phyloP scores from a whole-genome alignment of 2,329 filamentous ascomycete genomes.

The Zalaria sp. region DNA sequence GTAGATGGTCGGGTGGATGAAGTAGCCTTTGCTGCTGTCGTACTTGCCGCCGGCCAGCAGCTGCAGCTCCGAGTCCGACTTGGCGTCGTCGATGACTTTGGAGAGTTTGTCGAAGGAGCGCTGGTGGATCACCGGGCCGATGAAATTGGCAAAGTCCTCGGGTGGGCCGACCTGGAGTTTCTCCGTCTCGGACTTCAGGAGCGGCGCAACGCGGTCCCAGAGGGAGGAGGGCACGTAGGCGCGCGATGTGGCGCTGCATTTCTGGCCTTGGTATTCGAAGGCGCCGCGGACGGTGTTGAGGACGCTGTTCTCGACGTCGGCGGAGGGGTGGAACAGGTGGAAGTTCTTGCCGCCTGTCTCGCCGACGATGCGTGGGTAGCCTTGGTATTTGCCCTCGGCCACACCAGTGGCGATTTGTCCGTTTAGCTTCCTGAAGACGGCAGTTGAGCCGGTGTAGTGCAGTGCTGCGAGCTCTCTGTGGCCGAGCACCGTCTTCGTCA shows the following conservation, averaged over 20 bases:
- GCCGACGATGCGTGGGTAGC: constrained; percentile 79
- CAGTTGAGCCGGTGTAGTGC: constrained; percentile 88
- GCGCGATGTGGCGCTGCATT: constrained; percentile 75
- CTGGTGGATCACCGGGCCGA: constrained; percentile 76
- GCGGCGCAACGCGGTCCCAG: constrained; percentile 57
- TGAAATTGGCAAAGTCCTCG: constrained; percentile 61
- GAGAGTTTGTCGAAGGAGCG: constrained; percentile 69
- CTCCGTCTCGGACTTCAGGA: constrained; percentile 53
- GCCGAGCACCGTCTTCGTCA: constrained; percentile 62
- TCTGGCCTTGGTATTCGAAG: constrained; percentile 85
- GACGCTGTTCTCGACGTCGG: constrained; percentile 65
- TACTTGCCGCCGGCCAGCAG: constrained; percentile 64
- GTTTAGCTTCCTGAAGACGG: constrained; percentile 79
- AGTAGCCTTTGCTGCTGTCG: constrained; percentile 68
- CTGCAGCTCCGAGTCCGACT: constrained; percentile 57
- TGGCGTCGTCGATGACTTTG: constrained; percentile 65
- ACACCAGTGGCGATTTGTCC: constrained; percentile 73
- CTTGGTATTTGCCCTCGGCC: constrained; percentile 65
- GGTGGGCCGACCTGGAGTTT: constrained; percentile 59
- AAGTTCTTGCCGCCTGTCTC: constrained; percentile 94
- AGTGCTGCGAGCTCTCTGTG: constrained; percentile 79
- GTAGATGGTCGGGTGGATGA: constrained; percentile 73
- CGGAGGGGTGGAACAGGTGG: constrained; percentile 65
- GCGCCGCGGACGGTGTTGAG: constrained; percentile 74
- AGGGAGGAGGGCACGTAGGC: constrained; percentile 63